Conservation (phyloP, 176 grass and related monocot species). For the Olyra latifolia region DNA sequence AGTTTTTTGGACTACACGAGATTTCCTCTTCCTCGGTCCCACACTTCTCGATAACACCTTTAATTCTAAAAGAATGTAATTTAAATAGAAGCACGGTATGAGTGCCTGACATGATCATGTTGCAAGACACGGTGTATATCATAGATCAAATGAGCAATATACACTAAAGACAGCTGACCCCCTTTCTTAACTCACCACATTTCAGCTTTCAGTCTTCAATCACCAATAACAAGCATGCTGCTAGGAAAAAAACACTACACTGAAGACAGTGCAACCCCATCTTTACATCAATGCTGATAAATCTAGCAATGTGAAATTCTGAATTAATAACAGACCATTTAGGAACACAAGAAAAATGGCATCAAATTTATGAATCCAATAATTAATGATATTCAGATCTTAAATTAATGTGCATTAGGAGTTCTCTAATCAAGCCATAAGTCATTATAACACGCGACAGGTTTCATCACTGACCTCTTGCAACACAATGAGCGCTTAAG, state of each 20-base stretch:
- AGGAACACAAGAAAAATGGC: neutral
- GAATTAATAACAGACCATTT: neutral
- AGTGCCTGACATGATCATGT: neutral
- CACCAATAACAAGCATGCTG: neutral
- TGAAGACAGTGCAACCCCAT: neutral
- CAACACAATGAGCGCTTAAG: conserved; percentile 11
- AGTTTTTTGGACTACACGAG: neutral
- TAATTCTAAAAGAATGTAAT: neutral
- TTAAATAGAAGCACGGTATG: conserved; percentile 7
- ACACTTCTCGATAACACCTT: neutral
- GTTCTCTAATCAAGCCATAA: neutral
- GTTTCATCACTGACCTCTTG: conserved; percentile 38
- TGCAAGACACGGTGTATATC: neutral
- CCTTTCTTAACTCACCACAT: neutral
- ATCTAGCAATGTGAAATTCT: neutral
- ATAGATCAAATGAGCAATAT: neutral
- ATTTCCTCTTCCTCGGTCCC: neutral
- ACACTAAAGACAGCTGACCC: neutral
- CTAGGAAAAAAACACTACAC: neutral
- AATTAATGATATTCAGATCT: neutral
- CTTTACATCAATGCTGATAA: neutral
- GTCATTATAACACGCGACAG: neutral
- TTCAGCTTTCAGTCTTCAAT: neutral
- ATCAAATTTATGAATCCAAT: neutral
- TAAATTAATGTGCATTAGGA: neutral